Evolutionary conservation across 1,284 basidiomycete species (phyloP).

Genomic region (Cystobasidium sp.): DNA sequence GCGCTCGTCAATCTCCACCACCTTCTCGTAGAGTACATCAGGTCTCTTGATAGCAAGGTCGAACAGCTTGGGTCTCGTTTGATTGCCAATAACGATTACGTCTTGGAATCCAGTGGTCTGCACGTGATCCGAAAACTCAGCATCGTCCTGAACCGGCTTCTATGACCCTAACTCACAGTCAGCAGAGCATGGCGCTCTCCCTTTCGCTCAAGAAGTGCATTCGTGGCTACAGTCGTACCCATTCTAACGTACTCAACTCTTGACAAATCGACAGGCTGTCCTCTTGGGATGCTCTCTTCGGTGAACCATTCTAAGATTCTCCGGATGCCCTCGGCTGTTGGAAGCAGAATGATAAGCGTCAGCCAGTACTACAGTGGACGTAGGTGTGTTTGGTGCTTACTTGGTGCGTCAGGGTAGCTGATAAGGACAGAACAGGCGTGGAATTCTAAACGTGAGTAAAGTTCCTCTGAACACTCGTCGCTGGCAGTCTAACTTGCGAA

Average conservation of each 20-base stretch:
- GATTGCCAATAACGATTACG: slow-evolving; percentile 88
- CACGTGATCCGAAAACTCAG: background rate
- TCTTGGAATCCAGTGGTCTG: slow-evolving; percentile 84
- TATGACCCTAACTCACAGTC: slow-evolving; percentile 59
- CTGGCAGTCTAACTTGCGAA: too few species aligned
- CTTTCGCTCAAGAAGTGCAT: slow-evolving; percentile 91
- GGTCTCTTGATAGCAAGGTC: slow-evolving; percentile 64
- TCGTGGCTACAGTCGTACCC: slow-evolving; percentile 89
- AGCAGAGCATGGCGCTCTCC: slow-evolving; percentile 87
- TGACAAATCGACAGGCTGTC: slow-evolving; percentile 70
- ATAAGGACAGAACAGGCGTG: slow-evolving; percentile 59
- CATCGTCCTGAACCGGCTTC: background rate
- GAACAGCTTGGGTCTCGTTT: slow-evolving; percentile 75
- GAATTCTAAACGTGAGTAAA: background rate
- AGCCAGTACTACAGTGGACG: background rate
- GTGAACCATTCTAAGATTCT: slow-evolving; percentile 79
- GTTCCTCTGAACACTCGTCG: too few species aligned
- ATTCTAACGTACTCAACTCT: slow-evolving; percentile 70
- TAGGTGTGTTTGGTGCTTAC: background rate
- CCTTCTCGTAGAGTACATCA: slow-evolving; percentile 74
- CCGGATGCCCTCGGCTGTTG: slow-evolving; percentile 76
- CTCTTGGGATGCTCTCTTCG: slow-evolving; percentile 69
- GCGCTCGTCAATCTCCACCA: slow-evolving; percentile 90
- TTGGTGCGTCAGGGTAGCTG: slow-evolving; percentile 91
- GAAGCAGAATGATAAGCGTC: background rate